Percentiles rank a stretch among this genome's conserved stretches.
Evolutionary conservation across 345 rosid species (phyloP).

Genomic region (Populus pruinosa): DNA sequence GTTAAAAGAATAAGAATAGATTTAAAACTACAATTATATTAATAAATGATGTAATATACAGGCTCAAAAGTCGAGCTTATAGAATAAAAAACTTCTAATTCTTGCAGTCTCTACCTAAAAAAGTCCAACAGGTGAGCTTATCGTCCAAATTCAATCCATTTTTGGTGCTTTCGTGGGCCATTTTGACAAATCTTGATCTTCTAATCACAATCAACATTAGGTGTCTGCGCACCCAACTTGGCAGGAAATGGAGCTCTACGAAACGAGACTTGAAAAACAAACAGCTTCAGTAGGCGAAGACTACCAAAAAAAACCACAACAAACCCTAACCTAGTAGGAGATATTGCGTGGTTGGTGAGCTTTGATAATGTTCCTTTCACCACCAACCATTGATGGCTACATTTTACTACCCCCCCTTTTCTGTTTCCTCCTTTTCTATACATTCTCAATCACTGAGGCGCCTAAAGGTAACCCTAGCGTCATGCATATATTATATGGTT

Average conservation of each 20-base stretch:
- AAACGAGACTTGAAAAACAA: not conserved
- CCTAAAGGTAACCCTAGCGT: too few relatives aligned
- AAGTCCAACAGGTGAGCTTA: not conserved
- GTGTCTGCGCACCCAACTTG: not conserved
- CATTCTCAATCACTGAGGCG: not conserved
- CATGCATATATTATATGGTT: not conserved
- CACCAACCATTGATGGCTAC: slow-evolving; percentile 36
- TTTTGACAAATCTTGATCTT: not conserved
- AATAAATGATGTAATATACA: too few relatives aligned
- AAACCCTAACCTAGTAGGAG: not conserved
- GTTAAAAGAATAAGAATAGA: too few relatives aligned
- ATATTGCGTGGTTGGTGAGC: not conserved
- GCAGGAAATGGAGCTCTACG: not conserved
- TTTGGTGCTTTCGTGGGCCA: not conserved
- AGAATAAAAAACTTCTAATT: too few relatives aligned
- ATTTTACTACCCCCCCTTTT: slow-evolving; percentile 14
- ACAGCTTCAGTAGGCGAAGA: not conserved
- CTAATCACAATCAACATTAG: not conserved
- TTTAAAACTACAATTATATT: too few relatives aligned
- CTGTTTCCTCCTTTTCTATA: not conserved
- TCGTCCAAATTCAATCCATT: not conserved
- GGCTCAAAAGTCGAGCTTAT: too few relatives aligned
- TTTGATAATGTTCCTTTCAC: not conserved
- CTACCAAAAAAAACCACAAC: not conserved
- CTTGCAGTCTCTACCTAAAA: not conserved